Evolutionary conservation across 805 yeast genomes (phyloP), one percentile per base, ranked within the genome.

Genomic region (Myxozyma mucilagina): DNA sequence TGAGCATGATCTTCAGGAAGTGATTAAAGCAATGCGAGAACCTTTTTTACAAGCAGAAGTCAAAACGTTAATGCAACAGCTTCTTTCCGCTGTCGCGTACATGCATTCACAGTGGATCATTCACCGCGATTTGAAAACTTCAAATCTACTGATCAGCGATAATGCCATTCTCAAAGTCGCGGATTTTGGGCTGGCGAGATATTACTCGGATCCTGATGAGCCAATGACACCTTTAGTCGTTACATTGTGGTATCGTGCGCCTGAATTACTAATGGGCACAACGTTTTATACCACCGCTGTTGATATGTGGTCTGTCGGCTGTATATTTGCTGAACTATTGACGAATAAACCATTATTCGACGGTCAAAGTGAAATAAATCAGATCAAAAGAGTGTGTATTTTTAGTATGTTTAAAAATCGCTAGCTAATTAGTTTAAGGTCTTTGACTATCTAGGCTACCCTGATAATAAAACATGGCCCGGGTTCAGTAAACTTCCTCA

Each of bases 271-370:
- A 38, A 67, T 82, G 4, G 68, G 84, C 75, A n/a, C 82, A 72
- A 68, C 73, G 77, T 50, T 56, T 13, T 73, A 73, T 57, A 62
- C 69, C 18, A 55, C 60, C 9, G 68, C 67, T 4, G 79, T 81
- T 31, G 86, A 82, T 66, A 72, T 82, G 71, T 82, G 86, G 86
- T 82, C 84, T 0, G 73, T 82, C n/a, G 86, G 86, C 9, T 82
- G 86, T 72, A 83, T 82, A 3, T 82, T 82, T 67, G 85, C 78
- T 1, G 85, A 82, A 67, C 70, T 82, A 36, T 76, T 80, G 60
- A 74, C 76, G 3, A 70, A 71, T 29, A 75, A 75, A 63, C 83
- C 84, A 2, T 75, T 81, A 5, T 70, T 82, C 64, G 76, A 74
- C 20, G 84, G 84, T 4, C 71, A 73, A 49, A 71, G 80, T 5